phyloP scores from a whole-genome alignment of 2,329 filamentous ascomycete species.

The Orbilia ellipsospora region DNA sequence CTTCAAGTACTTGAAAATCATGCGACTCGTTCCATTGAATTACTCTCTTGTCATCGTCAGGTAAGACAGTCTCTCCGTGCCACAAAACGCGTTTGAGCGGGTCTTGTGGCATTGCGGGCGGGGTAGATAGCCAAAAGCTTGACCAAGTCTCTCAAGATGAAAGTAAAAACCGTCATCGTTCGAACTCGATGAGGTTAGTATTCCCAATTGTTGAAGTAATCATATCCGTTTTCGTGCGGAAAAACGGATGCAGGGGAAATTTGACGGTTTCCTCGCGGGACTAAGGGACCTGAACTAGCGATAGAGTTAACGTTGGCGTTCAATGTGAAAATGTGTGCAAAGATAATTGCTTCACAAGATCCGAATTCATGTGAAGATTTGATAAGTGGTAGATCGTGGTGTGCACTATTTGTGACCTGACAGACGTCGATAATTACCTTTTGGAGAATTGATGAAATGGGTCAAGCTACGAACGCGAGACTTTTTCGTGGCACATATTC shows the following conservation, averaged over 20 bases:
- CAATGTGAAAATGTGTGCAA: too few relatives aligned
- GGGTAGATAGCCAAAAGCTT: not conserved
- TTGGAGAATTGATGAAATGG: conserved; percentile 34
- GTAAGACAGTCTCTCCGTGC: too few relatives aligned
- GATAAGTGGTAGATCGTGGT: not conserved
- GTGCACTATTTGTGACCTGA: not conserved
- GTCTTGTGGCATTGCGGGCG: not conserved
- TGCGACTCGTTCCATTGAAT: too few relatives aligned
- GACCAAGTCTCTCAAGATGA: not conserved
- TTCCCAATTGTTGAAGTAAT: conserved; percentile 9
- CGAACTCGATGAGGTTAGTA: too few relatives aligned
- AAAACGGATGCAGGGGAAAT: conserved; percentile 41
- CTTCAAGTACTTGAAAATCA: too few relatives aligned
- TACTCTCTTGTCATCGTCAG: too few relatives aligned
- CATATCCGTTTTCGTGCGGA: conserved; percentile 25
- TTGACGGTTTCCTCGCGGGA: not conserved
- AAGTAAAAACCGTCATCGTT: not conserved
- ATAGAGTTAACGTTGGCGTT: too few relatives aligned
- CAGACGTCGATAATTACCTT: conserved; percentile 45
- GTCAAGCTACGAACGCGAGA: conserved; percentile 30
- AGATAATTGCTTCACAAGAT: too few relatives aligned
- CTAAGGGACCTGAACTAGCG: too few relatives aligned
- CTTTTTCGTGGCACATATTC: conserved; percentile 39
- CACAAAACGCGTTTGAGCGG: too few relatives aligned
- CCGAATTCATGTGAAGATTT: too few relatives aligned